Evolutionary conservation across 108 stramenopile genomes (phyloP), one percentile per base, ranked within the genome.

Genomic region (Licmophora abbreviata): DNA sequence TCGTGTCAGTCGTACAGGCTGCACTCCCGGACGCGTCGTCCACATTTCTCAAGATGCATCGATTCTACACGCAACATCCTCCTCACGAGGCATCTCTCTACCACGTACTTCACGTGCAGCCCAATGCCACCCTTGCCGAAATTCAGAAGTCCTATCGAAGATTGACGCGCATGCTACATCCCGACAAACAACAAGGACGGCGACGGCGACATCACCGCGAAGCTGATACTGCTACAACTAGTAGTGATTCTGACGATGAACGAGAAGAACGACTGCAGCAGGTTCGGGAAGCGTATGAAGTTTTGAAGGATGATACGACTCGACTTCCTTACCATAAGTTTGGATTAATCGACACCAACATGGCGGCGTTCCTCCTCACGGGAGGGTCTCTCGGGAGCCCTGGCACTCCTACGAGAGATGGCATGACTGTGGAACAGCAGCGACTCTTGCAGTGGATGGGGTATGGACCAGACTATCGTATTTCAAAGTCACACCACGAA

Each of bases 81-180:
- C 83, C 88, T 4, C 88, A 90, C 68, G 82, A 85, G 41, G 59
- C 64, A 0, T 29, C 46, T 27, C 67, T 85, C 21, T 95, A 95
- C 67, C 80, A 93, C 41, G 47, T 71, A 9, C 69, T 95, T 1
- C 41, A 75, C 27, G 85, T 95, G 0, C 34, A 38, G 29, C 53
- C 77, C 30, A 77, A 84, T 51, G 92, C 92, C 8, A 81, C 85
- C 7, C n/a, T 64, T 15, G 63, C 44, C 4, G 76, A 93, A 52
- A 92, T 95, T 15, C 45, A 67, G 2, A 77, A 76, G 48, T 55
- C 63, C 1, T 95, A 89, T 48, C 68, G 83, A 9, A 66, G 37
- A 21, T 42, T 79, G 38, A 74, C 80, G 17, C 52, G 77, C 21
- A 31, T 59, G 23, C 84, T 51, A 40, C 95, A 95, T 67, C 95